Base-by-base conservation (phyloP, 179 eudicot species). In the Beta lomatogona region DNA sequence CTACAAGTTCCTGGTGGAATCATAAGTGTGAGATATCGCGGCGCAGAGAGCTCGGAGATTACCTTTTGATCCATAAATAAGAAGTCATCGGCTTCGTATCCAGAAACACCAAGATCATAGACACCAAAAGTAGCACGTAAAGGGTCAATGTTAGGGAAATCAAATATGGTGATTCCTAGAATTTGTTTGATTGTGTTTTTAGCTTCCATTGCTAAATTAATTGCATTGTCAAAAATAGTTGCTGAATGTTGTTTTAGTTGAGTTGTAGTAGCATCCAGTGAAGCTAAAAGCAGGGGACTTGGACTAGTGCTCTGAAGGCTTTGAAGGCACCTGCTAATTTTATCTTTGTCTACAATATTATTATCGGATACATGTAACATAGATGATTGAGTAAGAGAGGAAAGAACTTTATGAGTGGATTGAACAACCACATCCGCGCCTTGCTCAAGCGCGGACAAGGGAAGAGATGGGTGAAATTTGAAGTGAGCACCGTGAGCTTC, bases 401-500 rank as follows among this genome's bases (percentile, higher is more conserved):
- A 89, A 48, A 93, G 79, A 6, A 92, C 93, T 76, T 92, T 92
- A 86, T 92, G 97, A 67, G 97, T 92, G 50, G 87, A 86, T 4
- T 92, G 92, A 60, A 87, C 12, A 21, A 88, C 86, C 55, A 93
- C 71, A 84, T 93, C 94, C 52, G 92, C 94, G 16, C 93, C 94
- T 84, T 93, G 95, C 71, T 79, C 78, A 53, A 93, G 92, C 68
- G 97, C 93, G 57, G 95, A 88, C 73, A 41, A 50, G 12, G 95
- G 97, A 16, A 90, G 83, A 46, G 61, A 25, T 9, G 83, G 82
- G 83, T 91, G 97, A 83, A 93, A 91, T 61, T 95, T 93, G 15
- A 93, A 88, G 81, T 93, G 97, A 6, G 97, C 97, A 45, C 97
- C 97, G 46, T 93, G 97, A 82, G 97, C 97, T 86, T 93, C 97